Conservation (phyloP, 2,329 filamentous ascomycete species). For the Aureobasidium sp. region DNA sequence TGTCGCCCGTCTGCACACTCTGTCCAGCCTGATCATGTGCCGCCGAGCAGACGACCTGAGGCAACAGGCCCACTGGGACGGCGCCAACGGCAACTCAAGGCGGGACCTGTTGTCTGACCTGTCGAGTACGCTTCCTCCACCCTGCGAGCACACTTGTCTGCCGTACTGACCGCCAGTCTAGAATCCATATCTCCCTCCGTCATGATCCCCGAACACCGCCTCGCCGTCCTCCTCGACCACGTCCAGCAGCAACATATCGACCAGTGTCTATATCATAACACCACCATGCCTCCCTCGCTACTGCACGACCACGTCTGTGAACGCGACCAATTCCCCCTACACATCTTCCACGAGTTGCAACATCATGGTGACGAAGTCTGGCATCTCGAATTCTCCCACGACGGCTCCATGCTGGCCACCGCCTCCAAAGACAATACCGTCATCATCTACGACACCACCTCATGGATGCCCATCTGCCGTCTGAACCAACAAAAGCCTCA, state of each 20-base stretch:
- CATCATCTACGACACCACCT: conserved; percentile 72
- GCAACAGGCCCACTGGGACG: conserved; percentile 75
- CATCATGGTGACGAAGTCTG: conserved; percentile 80
- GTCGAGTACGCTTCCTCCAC: conserved; percentile 56
- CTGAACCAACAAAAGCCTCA: conserved; percentile 51
- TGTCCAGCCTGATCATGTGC: conserved; percentile 91
- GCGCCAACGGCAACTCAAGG: conserved; percentile 67
- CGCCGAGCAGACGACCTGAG: conserved; percentile 69
- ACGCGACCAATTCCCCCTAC: conserved; percentile 68
- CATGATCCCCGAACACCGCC: conserved; percentile 89
- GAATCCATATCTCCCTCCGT: conserved; percentile 90
- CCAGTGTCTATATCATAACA: conserved; percentile 84
- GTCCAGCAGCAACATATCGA: conserved; percentile 79
- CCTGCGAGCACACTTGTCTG: not conserved
- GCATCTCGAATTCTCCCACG: conserved; percentile 84
- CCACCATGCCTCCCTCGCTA: conserved; percentile 67
- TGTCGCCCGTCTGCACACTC: conserved; percentile 65
- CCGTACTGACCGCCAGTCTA: conserved; percentile 31
- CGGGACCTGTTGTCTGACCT: conserved; percentile 69
- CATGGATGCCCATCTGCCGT: conserved; percentile 57
- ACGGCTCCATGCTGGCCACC: conserved; percentile 75
- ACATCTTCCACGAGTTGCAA: conserved; percentile 61
- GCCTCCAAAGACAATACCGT: conserved; percentile 70
- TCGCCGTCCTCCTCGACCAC: conserved; percentile 73
- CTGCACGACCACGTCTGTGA: conserved; percentile 87